phyloP scores from a whole-genome alignment of 345 rosid species.

The Salix arbutifolia region DNA sequence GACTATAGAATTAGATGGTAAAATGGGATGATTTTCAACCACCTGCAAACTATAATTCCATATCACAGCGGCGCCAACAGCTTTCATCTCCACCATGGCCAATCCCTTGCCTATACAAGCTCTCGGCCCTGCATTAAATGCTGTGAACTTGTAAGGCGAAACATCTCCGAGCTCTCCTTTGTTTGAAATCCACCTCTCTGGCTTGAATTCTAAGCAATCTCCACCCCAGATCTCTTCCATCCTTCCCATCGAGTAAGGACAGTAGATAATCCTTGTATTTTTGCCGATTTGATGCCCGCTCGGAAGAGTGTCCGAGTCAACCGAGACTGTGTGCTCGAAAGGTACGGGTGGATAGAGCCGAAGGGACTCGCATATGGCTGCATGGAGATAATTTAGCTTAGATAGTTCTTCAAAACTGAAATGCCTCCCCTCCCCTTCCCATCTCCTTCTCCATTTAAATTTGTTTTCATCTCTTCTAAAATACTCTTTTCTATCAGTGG shows the following conservation, averaged over 20 bases:
- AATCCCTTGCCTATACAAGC: not conserved
- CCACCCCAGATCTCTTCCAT: slow-evolving; percentile 19
- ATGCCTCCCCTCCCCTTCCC: too few relatives aligned
- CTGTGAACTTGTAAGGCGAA: not conserved
- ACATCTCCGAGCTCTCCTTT: too few relatives aligned
- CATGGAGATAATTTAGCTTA: slow-evolving; percentile 19
- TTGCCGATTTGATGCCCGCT: slow-evolving; percentile 12
- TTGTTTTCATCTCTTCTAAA: not conserved
- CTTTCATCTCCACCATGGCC: not conserved
- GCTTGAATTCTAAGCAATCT: not conserved
- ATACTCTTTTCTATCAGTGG: too few relatives aligned
- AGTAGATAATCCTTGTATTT: not conserved
- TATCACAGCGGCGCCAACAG: not conserved
- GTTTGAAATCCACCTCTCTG: too few relatives aligned
- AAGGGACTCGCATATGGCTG: slow-evolving; percentile 14
- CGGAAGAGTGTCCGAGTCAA: slow-evolving; percentile 18
- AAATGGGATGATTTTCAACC: not conserved
- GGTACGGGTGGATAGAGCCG: slow-evolving; percentile 23
- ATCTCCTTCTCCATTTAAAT: not conserved
- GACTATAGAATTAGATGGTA: not conserved
- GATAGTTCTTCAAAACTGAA: not conserved
- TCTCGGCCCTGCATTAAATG: not conserved
- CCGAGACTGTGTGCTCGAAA: slow-evolving; percentile 1
- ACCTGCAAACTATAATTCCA: not conserved
- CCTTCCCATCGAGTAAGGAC: slow-evolving; percentile 17